Evolutionary conservation across 495 filamentous ascomycete species (phyloP).

Genomic region (Chaetomium fimeti): DNA sequence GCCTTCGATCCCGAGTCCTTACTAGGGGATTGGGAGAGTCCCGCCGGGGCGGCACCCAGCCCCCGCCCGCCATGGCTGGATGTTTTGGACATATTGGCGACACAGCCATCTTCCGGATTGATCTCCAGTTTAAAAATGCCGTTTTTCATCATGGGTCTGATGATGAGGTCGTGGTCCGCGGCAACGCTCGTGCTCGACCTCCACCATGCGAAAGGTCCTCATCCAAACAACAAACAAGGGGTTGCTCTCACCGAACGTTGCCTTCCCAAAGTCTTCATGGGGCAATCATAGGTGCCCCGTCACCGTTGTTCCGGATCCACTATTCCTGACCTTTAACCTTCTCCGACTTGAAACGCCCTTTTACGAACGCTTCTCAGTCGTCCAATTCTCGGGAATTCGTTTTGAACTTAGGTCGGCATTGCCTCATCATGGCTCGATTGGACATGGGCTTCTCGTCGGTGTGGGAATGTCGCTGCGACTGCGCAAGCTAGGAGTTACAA

Average conservation of each 20-base stretch:
- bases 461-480: background rate
- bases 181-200: background rate
- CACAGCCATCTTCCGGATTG: background rate
- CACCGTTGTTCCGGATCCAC: background rate
- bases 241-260: background rate
- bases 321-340: background rate
- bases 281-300: background rate
- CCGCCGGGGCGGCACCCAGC: background rate
- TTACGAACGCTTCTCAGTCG: background rate
- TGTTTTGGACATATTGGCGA: background rate
- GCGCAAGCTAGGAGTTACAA: background rate
- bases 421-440: background rate
- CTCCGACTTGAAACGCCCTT: background rate
- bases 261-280: background rate
- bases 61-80: background rate
- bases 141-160: background rate
- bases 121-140: background rate
- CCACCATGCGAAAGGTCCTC: background rate
- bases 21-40: background rate
- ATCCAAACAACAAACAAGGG: background rate
- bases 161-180: background rate
- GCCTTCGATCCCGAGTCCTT: background rate
- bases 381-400: background rate
- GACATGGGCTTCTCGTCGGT: background rate
- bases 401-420: background rate